Base-by-base conservation (phyloP, 768 basidiomycete species). In the Boletus rubescentipes region DNA sequence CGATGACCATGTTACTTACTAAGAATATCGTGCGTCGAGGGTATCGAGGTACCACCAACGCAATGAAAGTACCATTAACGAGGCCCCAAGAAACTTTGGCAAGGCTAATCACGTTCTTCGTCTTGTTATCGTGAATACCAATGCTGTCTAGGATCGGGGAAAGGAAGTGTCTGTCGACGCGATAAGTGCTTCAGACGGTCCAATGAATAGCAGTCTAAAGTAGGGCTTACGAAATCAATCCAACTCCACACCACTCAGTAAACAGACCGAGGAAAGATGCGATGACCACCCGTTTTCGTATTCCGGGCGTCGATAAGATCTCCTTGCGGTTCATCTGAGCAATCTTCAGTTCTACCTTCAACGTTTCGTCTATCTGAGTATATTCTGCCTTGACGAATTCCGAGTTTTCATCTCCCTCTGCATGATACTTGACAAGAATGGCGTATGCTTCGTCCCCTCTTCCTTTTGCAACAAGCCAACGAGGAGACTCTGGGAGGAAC, bases 401-500 rank as follows among this genome's bases (percentile, higher is more conserved):
- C 2, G 78, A 79, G 6, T 37, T 20, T 15, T 41, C 61, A 58
- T 85, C 76, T 2, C 83, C 82, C 47, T 85, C 84, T 1, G 80
- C 84, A 57, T 85, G 84, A 52, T 85, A 85, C 52, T 82, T 81
- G 6, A 70, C 75, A 15, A 85, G 72, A 32, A 81, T 72, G 2
- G 66, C 69, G 38, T 66, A 68, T 0, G 82, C 82, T 52, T 83
- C 80, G 0, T 74, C 73, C 2, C 67, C 65, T 20, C 82, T 76
- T 26, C 83, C 83, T 48, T 77, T 79, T 4, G 81, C 78, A 32
- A 86, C 71, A 4, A 86, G 73, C 83, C 84, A 86, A 39, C 82
- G 77, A 15, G 84, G 85, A 2, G 82, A 84, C 62, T 86, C 85
- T 9, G 84, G 83, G 16, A 86, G 71, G 60, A 81, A 80, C 61